Conservation (phyloP, 1,284 basidiomycete species). For the Ceratobasidium sp. region DNA sequence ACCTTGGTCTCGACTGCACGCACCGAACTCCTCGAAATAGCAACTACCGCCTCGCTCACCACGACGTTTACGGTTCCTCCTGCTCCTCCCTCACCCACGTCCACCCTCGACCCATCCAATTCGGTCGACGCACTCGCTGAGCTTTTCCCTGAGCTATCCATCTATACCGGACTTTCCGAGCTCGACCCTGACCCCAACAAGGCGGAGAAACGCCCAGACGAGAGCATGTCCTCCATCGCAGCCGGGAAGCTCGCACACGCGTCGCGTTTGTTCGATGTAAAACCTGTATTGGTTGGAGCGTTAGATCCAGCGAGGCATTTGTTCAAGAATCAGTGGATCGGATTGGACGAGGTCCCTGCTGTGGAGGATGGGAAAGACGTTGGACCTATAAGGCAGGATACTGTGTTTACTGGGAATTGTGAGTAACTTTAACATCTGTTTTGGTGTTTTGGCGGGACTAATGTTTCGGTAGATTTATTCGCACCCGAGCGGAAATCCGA, state of each 20-base stretch:
- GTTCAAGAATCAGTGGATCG: slow-evolving; percentile 55
- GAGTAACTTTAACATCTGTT: background rate
- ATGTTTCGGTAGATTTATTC: slow-evolving; percentile 7
- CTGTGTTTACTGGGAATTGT: slow-evolving; percentile 36
- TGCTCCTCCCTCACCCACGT: slow-evolving; percentile 48
- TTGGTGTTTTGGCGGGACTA: too few relatives aligned
- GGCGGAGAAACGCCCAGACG: slow-evolving; percentile 60
- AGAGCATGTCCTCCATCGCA: slow-evolving; percentile 52
- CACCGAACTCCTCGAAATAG: slow-evolving; percentile 1
- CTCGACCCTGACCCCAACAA: slow-evolving; percentile 52
- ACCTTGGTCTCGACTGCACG: slow-evolving; percentile 55
- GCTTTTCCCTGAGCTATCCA: slow-evolving; percentile 62
- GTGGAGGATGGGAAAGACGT: slow-evolving; percentile 56
- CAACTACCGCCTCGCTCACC: background rate
- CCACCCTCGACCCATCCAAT: background rate
- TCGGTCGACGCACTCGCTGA: slow-evolving; percentile 51
- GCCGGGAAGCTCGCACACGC: slow-evolving; percentile 59
- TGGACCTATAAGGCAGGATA: slow-evolving; percentile 26
- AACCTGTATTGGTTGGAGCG: slow-evolving; percentile 64
- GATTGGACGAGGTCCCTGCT: slow-evolving; percentile 56
- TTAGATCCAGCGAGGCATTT: slow-evolving; percentile 61
- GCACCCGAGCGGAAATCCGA: slow-evolving; percentile 32
- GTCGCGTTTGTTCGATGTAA: slow-evolving; percentile 62
- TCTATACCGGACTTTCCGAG: slow-evolving; percentile 54
- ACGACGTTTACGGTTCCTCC: slow-evolving; percentile 48